phyloP scores from a whole-genome alignment of 805 yeast genomes.

The Wickerhamiella slavikovae region DNA sequence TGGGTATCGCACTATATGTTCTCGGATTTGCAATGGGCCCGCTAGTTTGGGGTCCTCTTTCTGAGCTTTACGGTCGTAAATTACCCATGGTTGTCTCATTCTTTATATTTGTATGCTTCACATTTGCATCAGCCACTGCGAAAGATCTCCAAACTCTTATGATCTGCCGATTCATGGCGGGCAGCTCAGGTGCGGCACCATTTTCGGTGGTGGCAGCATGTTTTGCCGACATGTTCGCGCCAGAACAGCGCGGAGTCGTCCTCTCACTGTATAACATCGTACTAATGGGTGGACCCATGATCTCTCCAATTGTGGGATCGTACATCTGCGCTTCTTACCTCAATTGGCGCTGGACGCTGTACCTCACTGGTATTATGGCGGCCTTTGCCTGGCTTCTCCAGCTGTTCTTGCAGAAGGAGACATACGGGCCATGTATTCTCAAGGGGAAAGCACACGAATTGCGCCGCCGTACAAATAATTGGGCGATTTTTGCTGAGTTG shows the following conservation, averaged over 20 bases:
- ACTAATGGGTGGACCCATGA: constrained; percentile 48
- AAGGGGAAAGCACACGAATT: constrained; percentile 42
- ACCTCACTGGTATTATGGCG: constrained; percentile 15
- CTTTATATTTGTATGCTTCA: constrained; percentile 18
- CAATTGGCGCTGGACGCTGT: constrained; percentile 6
- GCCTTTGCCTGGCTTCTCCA: constrained; percentile 18
- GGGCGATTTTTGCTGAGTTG: constrained; percentile 75
- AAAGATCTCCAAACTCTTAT: constrained; percentile 30
- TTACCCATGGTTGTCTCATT: constrained; percentile 22
- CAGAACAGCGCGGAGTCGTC: constrained; percentile 45
- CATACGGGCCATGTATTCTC: constrained; percentile 27
- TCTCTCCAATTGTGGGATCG: constrained; percentile 56
- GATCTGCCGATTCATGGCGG: constrained; percentile 35
- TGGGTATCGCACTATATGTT: constrained; percentile 38
- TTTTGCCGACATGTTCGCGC: constrained; percentile 37
- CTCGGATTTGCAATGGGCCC: constrained; percentile 55
- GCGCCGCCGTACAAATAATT: constrained; percentile 62
- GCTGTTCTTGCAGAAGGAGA: constrained; percentile 21
- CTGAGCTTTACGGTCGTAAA: constrained; percentile 33
- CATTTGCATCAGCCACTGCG: constrained; percentile 31
- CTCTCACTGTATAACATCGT: constrained; percentile 42
- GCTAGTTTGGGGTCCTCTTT: constrained; percentile 39
- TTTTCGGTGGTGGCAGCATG: constrained; percentile 39
- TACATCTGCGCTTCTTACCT: constrained; percentile 25
- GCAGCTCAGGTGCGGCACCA: constrained; percentile 40